phyloP scores from a whole-genome alignment of 2,329 filamentous ascomycete species.

The Stagonosporopsis vannaccii region DNA sequence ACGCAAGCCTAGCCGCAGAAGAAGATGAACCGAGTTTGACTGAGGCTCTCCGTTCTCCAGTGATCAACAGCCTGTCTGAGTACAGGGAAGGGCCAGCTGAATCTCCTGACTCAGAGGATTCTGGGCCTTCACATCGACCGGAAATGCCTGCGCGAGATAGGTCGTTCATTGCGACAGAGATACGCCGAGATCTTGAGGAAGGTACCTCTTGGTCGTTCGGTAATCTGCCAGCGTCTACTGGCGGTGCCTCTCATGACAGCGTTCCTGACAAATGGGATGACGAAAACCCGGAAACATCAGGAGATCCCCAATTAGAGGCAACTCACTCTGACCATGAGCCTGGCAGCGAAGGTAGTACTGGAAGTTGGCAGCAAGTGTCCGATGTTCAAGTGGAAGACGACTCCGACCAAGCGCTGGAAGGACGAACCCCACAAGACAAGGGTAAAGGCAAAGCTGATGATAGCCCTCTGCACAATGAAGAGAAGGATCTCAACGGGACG shows the following conservation, averaged over 20 bases:
- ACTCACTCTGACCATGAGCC: constrained; percentile 37
- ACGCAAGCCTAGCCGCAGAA: constrained; percentile 10
- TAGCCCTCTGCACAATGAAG: neutral
- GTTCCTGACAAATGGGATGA: constrained; percentile 40
- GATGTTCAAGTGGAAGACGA: constrained; percentile 36
- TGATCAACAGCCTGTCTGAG: constrained; percentile 25
- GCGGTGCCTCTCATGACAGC: constrained; percentile 4
- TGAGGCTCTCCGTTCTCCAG: constrained; percentile 16
- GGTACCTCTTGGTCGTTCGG: constrained; percentile 43
- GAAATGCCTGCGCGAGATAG: constrained; percentile 56
- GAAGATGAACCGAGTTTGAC: constrained; percentile 11
- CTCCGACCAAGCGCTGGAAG: constrained; percentile 38
- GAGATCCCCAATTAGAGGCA: constrained; percentile 8
- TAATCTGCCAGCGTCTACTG: constrained; percentile 24
- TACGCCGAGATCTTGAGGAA: constrained; percentile 58
- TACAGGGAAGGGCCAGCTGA: constrained; percentile 5
- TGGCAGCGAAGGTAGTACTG: constrained; percentile 48
- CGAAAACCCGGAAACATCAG: constrained; percentile 20
- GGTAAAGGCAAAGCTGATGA: constrained; percentile 37
- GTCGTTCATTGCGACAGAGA: constrained; percentile 56
- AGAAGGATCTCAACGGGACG: neutral
- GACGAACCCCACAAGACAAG: constrained; percentile 31
- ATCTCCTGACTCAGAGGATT: constrained; percentile 14
- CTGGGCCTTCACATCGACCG: constrained; percentile 45
- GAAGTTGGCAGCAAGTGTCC: constrained; percentile 51